These are phyloP conservation scores for Cicer cuneatum DNA, from an alignment of 306 rosid genomes.

Conservation along the genomic window DNA sequence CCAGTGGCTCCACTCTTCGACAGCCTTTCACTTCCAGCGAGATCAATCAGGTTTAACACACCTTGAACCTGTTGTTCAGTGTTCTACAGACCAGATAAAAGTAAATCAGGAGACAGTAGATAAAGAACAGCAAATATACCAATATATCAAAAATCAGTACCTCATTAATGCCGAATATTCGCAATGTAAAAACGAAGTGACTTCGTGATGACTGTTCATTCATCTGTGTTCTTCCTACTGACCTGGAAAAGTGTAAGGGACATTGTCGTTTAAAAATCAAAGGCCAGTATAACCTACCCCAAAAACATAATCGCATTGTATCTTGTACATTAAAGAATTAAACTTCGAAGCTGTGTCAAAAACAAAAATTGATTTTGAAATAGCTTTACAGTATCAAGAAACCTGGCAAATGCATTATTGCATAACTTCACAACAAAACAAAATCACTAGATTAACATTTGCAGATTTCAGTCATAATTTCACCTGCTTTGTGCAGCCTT, in stretches of 20 bases:
- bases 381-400: background rate
- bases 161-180: slow-evolving; percentile 86
- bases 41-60: slow-evolving; percentile 84
- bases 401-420: background rate
- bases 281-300: background rate
- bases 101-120: slow-evolving; percentile 22
- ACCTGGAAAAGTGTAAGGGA: slow-evolving; percentile 57
- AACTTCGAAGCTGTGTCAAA: background rate
- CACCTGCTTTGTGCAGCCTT: slow-evolving; percentile 94
- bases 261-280: background rate
- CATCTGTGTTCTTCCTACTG: slow-evolving; percentile 96
- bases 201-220: slow-evolving; percentile 96
- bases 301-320: background rate
- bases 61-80: slow-evolving; percentile 98
- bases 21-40: slow-evolving; percentile 95
- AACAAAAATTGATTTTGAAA: slow-evolving; percentile 18
- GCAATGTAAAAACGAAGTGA: slow-evolving; percentile 90
- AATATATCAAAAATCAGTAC: slow-evolving; percentile 43
- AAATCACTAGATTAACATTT: slow-evolving; percentile 4
- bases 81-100: slow-evolving; percentile 48
- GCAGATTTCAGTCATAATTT: background rate
- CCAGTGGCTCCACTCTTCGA: slow-evolving; percentile 93
- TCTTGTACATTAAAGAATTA: background rate
- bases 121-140: background rate
- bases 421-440: background rate